phyloP scores from a whole-genome alignment of 1,284 basidiomycete genomes.

The Ceratobasidium sp. region DNA sequence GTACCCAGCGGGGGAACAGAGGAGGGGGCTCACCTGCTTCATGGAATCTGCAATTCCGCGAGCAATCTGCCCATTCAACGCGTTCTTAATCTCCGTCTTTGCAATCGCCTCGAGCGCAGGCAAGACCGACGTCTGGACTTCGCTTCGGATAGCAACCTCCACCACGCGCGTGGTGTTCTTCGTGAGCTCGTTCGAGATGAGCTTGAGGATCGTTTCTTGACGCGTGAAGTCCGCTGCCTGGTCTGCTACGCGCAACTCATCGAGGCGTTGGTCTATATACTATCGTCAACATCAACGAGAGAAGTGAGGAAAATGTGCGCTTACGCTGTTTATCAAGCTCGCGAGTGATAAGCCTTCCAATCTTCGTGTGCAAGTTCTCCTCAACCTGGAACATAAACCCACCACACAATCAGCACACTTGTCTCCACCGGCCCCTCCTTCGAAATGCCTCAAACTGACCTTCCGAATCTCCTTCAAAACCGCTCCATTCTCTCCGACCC shows the following conservation, averaged over 20 bases:
- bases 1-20: too few species aligned
- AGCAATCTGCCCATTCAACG: conserved; percentile 78
- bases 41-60: conserved; percentile 75
- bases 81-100: conserved; percentile 76
- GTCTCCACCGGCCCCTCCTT: neutral
- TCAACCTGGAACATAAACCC: conserved; percentile 66
- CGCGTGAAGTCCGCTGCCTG: conserved; percentile 79
- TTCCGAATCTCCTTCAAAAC: conserved; percentile 74
- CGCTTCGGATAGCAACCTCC: conserved; percentile 81
- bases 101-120: conserved; percentile 82
- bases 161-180: conserved; percentile 86
- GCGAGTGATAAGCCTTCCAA: conserved; percentile 78
- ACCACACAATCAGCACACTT: neutral
- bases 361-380: conserved; percentile 75
- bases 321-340: conserved; percentile 87
- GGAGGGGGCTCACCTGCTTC: conserved; percentile 67
- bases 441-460: conserved; percentile 42
- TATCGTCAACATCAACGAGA: conserved; percentile 37
- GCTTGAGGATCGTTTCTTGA: conserved; percentile 85
- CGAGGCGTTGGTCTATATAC: conserved; percentile 75
- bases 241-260: conserved; percentile 78
- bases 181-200: conserved; percentile 83
- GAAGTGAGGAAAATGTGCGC: conserved; percentile 47
- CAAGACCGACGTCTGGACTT: conserved; percentile 80
- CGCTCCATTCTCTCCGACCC: conserved; percentile 56